A percentile compares a stretch with the other conserved stretches of the same genome.
phyloP scores from a whole-genome alignment of 2,329 filamentous ascomycete genomes.

The Stachybotrys elegans region DNA sequence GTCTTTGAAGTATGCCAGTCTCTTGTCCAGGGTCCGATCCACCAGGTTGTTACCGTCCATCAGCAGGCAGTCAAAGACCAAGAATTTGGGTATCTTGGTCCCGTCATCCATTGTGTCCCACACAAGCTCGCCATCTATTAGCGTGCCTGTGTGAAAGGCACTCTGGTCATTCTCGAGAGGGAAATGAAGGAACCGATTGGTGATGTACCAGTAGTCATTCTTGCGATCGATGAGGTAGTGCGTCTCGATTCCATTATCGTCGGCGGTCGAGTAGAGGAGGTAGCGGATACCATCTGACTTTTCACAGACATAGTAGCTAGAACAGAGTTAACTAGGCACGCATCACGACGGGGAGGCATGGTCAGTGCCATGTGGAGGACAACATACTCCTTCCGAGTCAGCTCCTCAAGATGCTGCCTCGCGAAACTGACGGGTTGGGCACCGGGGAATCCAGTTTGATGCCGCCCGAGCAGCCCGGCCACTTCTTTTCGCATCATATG shows the following conservation, averaged over 20 bases:
- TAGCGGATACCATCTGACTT: slow-evolving; percentile 97
- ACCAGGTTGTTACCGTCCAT: slow-evolving; percentile 73
- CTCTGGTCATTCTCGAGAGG: slow-evolving; percentile 62
- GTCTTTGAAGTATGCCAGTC: slow-evolving; percentile 79
- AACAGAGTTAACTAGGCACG: slow-evolving; percentile 7
- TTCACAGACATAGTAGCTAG: slow-evolving; percentile 91
- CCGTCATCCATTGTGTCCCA: slow-evolving; percentile 71
- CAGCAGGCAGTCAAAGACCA: slow-evolving; percentile 90
- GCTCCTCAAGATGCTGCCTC: slow-evolving; percentile 73
- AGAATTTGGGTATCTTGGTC: slow-evolving; percentile 66
- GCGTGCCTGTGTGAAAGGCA: slow-evolving; percentile 71
- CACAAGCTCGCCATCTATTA: slow-evolving; percentile 92
- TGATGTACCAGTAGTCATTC: slow-evolving; percentile 92
- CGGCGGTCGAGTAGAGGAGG: slow-evolving; percentile 79
- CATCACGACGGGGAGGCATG: neutral
- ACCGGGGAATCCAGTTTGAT: slow-evolving; percentile 69
- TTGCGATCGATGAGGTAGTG: slow-evolving; percentile 96
- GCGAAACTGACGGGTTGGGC: slow-evolving; percentile 94
- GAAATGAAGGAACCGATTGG: slow-evolving; percentile 67
- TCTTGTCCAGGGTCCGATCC: slow-evolving; percentile 78
- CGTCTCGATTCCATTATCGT: slow-evolving; percentile 57
- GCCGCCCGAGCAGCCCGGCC: slow-evolving; percentile 66
- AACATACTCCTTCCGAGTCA: slow-evolving; percentile 66
- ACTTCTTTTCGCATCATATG: slow-evolving; percentile 65
- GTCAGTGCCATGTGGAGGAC: neutral